A percentile compares a stretch with the other conserved stretches of the same genome.
Evolutionary conservation across 805 yeast species (phyloP).

Genomic region (Candida tallmaniae): DNA sequence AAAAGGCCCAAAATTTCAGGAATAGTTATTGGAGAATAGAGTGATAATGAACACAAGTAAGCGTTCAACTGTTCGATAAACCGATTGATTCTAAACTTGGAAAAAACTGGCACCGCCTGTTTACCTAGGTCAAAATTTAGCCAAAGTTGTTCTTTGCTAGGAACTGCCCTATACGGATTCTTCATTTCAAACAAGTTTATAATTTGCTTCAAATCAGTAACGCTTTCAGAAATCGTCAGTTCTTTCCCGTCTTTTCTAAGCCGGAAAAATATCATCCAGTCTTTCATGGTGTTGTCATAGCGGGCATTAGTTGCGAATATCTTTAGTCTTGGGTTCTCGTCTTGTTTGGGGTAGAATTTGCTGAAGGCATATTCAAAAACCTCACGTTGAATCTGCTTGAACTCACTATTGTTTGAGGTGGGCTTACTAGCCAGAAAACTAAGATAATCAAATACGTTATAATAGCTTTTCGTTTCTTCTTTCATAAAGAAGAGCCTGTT

Average conservation of each 20-base stretch:
- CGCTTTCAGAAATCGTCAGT: slow-evolving; percentile 11
- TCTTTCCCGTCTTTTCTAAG: slow-evolving; percentile 2
- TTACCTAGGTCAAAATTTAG: slow-evolving; percentile 23
- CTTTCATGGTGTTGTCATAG: slow-evolving; percentile 24
- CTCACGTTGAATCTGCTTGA: slow-evolving; percentile 20
- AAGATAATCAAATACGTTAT: slow-evolving; percentile 36
- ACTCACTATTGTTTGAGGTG: slow-evolving; percentile 13
- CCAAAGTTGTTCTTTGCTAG: slow-evolving; percentile 18
- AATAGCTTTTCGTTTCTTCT: slow-evolving; percentile 31
- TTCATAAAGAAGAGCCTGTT: slow-evolving; percentile 35
- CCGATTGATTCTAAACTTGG: slow-evolving; percentile 46
- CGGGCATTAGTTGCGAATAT: slow-evolving; percentile 31
- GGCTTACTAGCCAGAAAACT: slow-evolving; percentile 29
- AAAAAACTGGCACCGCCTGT: slow-evolving; percentile 26
- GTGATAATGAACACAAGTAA: slow-evolving; percentile 39
- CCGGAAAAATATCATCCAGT: slow-evolving; percentile 29
- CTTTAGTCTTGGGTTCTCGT: background rate
- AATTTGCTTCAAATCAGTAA: slow-evolving; percentile 19
- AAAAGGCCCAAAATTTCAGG: slow-evolving; percentile 1
- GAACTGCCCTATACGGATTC: slow-evolving; percentile 17
- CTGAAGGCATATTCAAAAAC: slow-evolving; percentile 18
- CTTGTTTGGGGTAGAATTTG: slow-evolving; percentile 16
- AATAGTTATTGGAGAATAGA: slow-evolving; percentile 12
- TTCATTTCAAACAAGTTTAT: slow-evolving; percentile 20
- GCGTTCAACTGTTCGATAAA: slow-evolving; percentile 46